These are phyloP conservation scores for Ceratobasidium sp. DNA, from an alignment of 1,284 basidiomycete species.

Conservation along the genomic window DNA sequence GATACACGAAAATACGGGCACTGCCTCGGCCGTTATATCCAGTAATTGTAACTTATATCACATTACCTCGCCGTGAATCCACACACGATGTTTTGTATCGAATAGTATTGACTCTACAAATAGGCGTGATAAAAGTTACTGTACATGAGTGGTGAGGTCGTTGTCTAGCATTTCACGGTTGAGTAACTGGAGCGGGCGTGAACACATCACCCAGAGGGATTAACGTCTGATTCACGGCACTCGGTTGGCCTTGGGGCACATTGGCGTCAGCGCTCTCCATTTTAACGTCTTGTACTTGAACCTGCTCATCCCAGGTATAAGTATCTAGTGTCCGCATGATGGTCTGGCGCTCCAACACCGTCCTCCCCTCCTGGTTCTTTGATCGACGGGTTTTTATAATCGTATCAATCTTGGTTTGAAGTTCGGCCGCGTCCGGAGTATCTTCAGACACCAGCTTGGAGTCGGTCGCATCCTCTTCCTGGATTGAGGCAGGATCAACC, in stretches of 20 bases:
- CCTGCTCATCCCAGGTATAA: conserved; percentile 27
- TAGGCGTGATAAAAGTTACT: conserved; percentile 8
- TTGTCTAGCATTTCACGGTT: conserved; percentile 10
- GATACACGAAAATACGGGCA: conserved; percentile 21
- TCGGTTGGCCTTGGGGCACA: not conserved
- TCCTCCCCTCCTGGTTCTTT: conserved; percentile 52
- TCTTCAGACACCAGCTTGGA: conserved; percentile 27
- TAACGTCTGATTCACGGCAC: not conserved
- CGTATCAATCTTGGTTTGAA: conserved; percentile 59
- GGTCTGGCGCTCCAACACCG: conserved; percentile 68
- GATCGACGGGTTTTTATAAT: conserved; percentile 60
- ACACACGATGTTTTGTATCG: conserved; percentile 37
- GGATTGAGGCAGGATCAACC: conserved; percentile 33
- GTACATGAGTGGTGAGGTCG: conserved; percentile 9
- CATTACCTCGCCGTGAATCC: conserved; percentile 34
- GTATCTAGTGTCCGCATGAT: conserved; percentile 67
- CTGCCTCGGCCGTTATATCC: conserved; percentile 8
- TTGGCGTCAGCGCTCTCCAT: not conserved
- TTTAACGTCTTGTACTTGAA: not conserved
- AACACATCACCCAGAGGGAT: not conserved
- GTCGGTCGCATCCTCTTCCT: conserved; percentile 40
- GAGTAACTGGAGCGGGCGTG: not conserved
- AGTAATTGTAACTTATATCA: conserved; percentile 31
- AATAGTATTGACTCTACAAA: conserved; percentile 30
- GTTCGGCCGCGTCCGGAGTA: conserved; percentile 51